A percentile compares a stretch with the other conserved stretches of the same genome.
These are phyloP conservation scores for Gracilaria gracilis DNA, from an alignment of 23 red algal species.

Conservation along the genomic window DNA sequence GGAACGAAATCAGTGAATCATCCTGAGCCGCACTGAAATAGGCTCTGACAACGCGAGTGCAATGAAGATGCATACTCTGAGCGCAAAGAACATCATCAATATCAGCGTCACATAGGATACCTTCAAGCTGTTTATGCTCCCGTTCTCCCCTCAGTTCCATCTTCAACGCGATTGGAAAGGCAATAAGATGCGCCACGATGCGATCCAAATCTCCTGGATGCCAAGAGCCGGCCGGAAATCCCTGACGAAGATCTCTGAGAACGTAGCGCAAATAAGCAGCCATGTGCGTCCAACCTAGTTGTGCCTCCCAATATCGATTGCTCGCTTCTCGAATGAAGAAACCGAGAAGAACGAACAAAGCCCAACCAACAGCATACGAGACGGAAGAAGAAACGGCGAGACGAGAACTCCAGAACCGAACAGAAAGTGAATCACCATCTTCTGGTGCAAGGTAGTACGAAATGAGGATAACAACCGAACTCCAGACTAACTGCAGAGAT, in stretches of 20 bases:
- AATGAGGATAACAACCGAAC: conserved; percentile 27
- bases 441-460: conserved; percentile 23
- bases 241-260: conserved; percentile 40
- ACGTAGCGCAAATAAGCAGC: not conserved
- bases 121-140: conserved; percentile 30
- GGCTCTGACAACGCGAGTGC: conserved; percentile 25
- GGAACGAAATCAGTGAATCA: conserved; percentile 12
- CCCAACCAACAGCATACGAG: conserved; percentile 54
- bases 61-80: conserved; percentile 25
- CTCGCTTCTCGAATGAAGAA: conserved; percentile 59
- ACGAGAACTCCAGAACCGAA: conserved; percentile 44
- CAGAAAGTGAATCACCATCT: not conserved
- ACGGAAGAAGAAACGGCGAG: conserved; percentile 37
- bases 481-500: conserved; percentile 27
- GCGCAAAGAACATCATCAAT: conserved; percentile 33
- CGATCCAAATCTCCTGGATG: conserved; percentile 44
- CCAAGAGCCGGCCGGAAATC: conserved; percentile 29
- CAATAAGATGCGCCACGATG: conserved; percentile 41
- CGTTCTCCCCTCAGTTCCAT: conserved; percentile 39
- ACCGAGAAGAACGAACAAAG: conserved; percentile 45
- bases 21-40: conserved; percentile 49
- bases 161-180: conserved; percentile 66
- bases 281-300: conserved; percentile 23
- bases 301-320: conserved; percentile 41
- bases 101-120: not conserved